Evolutionary conservation across 805 yeast species (phyloP).

Genomic region (Wickerhamiella sergipiensis): DNA sequence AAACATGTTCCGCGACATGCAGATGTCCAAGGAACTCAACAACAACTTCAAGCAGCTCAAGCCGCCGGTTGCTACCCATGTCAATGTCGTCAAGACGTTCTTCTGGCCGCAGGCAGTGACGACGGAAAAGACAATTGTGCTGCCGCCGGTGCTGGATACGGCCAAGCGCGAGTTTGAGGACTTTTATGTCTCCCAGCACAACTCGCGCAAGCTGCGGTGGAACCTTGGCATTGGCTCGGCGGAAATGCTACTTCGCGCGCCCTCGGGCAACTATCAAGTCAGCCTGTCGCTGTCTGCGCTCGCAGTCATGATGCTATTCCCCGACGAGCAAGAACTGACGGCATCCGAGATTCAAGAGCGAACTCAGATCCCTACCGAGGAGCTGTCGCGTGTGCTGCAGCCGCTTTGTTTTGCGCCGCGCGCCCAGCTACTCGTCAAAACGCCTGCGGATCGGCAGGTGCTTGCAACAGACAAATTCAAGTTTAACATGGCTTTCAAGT

Average conservation of each 20-base stretch:
- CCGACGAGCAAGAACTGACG: constrained; percentile 38
- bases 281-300: constrained; percentile 73
- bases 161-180: constrained; percentile 35
- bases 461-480: constrained; percentile 42
- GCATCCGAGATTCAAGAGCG: constrained; percentile 46
- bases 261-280: constrained; percentile 58
- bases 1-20: constrained; percentile 51
- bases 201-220: constrained; percentile 58
- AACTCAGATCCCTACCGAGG: constrained; percentile 62
- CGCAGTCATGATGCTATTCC: constrained; percentile 62
- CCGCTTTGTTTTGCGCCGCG: constrained; percentile 77
- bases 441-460: constrained; percentile 29
- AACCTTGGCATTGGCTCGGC: constrained; percentile 72
- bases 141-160: constrained; percentile 32
- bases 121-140: constrained; percentile 46
- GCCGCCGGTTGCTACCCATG: constrained; percentile 50
- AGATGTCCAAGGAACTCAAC: constrained; percentile 2
- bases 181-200: constrained; percentile 38
- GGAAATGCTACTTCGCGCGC: constrained; percentile 60
- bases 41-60: constrained; percentile 30
- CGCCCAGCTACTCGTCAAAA: constrained; percentile 58
- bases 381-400: constrained; percentile 62
- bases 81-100: constrained; percentile 51
- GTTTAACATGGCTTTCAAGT: constrained; percentile 36
- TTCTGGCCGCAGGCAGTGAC: constrained; percentile 65